Conservation (phyloP, 2,329 filamentous ascomycete species). For the Cyphellophora attinorum region DNA sequence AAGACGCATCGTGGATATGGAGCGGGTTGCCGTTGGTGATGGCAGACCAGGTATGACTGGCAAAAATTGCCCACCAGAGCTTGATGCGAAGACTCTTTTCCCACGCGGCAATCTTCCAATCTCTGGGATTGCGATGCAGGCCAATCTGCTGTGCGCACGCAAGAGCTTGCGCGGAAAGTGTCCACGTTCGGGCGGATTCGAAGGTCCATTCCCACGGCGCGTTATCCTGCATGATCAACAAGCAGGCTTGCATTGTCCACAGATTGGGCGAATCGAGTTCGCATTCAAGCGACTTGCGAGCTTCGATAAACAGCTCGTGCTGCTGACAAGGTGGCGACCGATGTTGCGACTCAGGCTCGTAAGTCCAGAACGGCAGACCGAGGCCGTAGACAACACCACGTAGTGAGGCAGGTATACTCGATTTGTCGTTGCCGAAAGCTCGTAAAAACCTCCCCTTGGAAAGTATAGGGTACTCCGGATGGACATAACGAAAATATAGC, state of each 20-base stretch:
- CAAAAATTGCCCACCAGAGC: constrained; percentile 38
- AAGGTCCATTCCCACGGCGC: constrained; percentile 37
- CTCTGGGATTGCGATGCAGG: constrained; percentile 33
- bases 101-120: constrained; percentile 33
- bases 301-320: constrained; percentile 33
- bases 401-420: constrained; percentile 34
- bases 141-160: constrained; percentile 38
- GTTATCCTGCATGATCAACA: constrained; percentile 36
- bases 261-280: constrained; percentile 40
- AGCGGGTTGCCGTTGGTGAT: constrained; percentile 39
- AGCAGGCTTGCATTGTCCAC: constrained; percentile 37
- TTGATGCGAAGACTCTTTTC: constrained; percentile 32
- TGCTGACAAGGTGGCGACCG: constrained; percentile 28
- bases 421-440: constrained; percentile 28
- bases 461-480: constrained; percentile 35
- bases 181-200: constrained; percentile 38
- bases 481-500: constrained; percentile 38
- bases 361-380: constrained; percentile 34
- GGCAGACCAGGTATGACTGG: constrained; percentile 36
- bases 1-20: constrained; percentile 32
- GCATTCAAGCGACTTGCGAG: constrained; percentile 33
- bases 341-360: constrained; percentile 23
- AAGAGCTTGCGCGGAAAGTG: constrained; percentile 33
- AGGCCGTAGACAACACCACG: constrained; percentile 36
- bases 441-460: constrained; percentile 36